A percentile compares a stretch with the other conserved stretches of the same genome.
Evolutionary conservation across 768 basidiomycete genomes (phyloP).

Genomic region (Hypholoma sublateritium): DNA sequence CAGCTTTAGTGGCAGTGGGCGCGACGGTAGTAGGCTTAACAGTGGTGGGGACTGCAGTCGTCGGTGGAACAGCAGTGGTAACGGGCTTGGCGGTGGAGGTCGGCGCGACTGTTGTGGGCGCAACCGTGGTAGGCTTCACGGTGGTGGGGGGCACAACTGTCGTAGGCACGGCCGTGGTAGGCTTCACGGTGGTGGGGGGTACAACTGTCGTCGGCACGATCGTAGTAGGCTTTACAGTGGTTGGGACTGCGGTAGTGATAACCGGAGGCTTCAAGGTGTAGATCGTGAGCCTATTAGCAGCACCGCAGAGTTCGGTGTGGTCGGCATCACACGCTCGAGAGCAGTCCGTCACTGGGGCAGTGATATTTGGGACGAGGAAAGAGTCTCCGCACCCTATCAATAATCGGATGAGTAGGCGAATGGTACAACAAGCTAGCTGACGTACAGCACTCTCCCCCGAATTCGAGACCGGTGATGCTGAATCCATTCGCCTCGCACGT

Average conservation of each 20-base stretch:
- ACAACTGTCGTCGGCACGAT: not conserved
- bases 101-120: not conserved
- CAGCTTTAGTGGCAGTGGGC: not conserved
- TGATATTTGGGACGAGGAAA: conserved; percentile 5
- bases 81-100: not conserved
- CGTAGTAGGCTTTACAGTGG: not conserved
- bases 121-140: not conserved
- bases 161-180: not conserved
- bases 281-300: conserved; percentile 12
- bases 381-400: conserved; percentile 15
- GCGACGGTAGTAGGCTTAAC: not conserved
- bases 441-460: conserved; percentile 19
- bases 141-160: not conserved
- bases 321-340: conserved; percentile 14
- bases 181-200: not conserved
- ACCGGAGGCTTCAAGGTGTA: conserved; percentile 2
- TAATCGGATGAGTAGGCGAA: not conserved
- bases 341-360: conserved; percentile 10
- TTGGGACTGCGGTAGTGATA: not conserved
- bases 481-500: conserved; percentile 13
- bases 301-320: conserved; percentile 18
- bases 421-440: not conserved
- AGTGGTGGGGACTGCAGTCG: not conserved
- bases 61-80: not conserved
- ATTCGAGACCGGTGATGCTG: conserved; percentile 18